Conservation (phyloP, 495 filamentous ascomycete genomes). For the Penicillium pulvis region DNA sequence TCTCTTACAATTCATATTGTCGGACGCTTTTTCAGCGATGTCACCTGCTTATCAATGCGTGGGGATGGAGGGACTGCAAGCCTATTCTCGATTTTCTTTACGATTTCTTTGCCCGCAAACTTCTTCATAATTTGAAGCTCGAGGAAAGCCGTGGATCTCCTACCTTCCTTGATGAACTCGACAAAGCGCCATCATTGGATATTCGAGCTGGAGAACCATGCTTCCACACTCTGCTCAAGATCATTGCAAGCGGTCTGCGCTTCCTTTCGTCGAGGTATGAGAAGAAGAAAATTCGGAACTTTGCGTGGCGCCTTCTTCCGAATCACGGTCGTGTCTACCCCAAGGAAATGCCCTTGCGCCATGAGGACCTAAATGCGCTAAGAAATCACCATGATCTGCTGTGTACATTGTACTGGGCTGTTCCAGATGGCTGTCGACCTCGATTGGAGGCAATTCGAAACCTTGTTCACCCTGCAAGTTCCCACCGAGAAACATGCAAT, state of each 20-base stretch:
- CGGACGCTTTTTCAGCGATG: constrained; percentile 73
- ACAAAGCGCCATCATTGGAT: constrained; percentile 59
- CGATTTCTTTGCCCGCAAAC: constrained; percentile 84
- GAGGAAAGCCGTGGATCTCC: constrained; percentile 79
- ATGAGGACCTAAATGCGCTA: constrained; percentile 79
- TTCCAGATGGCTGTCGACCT: constrained; percentile 71
- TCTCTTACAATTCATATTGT: constrained; percentile 81
- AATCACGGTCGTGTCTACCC: constrained; percentile 87
- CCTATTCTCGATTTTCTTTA: constrained; percentile 78
- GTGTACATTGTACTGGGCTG: constrained; percentile 83
- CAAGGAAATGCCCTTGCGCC: constrained; percentile 73
- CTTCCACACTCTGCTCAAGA: constrained; percentile 92
- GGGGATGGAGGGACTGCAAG: constrained; percentile 86
- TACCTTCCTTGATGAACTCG: constrained; percentile 73
- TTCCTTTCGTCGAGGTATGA: constrained; percentile 59
- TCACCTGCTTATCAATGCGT: constrained; percentile 72
- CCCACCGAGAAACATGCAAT: constrained; percentile 82
- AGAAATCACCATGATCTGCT: constrained; percentile 94
- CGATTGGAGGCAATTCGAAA: constrained; percentile 69
- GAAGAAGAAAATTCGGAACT: constrained; percentile 72
- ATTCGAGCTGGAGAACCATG: constrained; percentile 72
- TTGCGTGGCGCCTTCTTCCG: constrained; percentile 78
- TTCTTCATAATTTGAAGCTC: constrained; percentile 70
- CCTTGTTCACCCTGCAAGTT: constrained; percentile 74
- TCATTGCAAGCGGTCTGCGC: constrained; percentile 69